phyloP scores from a whole-genome alignment of 1,284 basidiomycete species.

The Pyrrhoderma noxium region DNA sequence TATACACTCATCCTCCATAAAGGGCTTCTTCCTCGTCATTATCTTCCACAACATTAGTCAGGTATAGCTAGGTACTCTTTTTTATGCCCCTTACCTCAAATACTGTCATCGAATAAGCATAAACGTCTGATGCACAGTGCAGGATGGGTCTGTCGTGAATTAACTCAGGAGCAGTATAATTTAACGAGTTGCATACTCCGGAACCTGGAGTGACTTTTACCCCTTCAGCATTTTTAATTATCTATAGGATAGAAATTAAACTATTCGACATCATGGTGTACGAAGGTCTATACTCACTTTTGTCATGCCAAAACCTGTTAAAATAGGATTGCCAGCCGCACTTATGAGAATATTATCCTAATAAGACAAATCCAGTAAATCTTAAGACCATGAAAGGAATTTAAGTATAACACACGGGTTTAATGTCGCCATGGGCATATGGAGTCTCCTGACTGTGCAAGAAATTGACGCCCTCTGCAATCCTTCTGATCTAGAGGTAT shows the following conservation, averaged over 20 bases:
- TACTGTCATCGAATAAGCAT: not conserved
- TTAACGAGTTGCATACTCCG: not conserved
- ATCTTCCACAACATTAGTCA: constrained; percentile 27
- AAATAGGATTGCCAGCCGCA: constrained; percentile 1
- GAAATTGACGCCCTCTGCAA: constrained; percentile 39
- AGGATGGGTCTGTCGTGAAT: constrained; percentile 23
- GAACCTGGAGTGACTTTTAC: not conserved
- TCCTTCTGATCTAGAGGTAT: constrained; percentile 34
- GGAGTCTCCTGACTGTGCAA: constrained; percentile 42
- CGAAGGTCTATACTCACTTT: not conserved
- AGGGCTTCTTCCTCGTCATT: constrained; percentile 43
- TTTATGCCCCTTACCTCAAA: constrained; percentile 17
- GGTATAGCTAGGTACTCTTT: not conserved
- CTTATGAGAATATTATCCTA: constrained; percentile 6
- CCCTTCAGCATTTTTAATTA: not conserved
- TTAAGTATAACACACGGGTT: not conserved
- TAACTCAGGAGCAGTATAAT: constrained; percentile 3
- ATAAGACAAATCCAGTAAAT: not conserved
- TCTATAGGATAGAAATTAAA: not conserved
- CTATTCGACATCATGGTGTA: not conserved
- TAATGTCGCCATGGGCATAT: constrained; percentile 42
- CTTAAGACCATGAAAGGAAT: not conserved
- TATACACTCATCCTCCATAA: constrained; percentile 37
- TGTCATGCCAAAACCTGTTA: constrained; percentile 3
- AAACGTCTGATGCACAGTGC: constrained; percentile 25